Percentiles rank a stretch among this genome's conserved stretches.
Evolutionary conservation across 1,139 yeast genomes (phyloP).

Genomic region (Eremothecium cymbalariae): DNA sequence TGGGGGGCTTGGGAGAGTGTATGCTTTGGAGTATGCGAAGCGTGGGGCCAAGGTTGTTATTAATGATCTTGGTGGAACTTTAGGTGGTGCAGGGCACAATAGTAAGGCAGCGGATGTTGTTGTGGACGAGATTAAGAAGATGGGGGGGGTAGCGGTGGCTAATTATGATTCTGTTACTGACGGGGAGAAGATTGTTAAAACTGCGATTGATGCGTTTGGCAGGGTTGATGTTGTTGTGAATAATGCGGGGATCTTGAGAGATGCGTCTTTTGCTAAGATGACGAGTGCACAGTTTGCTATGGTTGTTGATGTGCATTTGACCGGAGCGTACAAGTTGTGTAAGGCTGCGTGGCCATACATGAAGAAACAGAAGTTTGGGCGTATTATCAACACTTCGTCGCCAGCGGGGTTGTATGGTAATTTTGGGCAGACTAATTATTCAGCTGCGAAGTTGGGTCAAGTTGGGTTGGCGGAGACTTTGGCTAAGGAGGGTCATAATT

Average conservation of each 20-base stretch:
- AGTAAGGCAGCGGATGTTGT: conserved; percentile 78
- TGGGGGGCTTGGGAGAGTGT: conserved; percentile 88
- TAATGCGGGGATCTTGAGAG: conserved; percentile 90
- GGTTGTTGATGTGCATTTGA: conserved; percentile 79
- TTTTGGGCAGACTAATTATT: conserved; percentile 94
- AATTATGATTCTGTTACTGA: conserved; percentile 87
- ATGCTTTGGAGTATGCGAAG: conserved; percentile 79
- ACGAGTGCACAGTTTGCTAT: conserved; percentile 67
- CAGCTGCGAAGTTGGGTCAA: conserved; percentile 86
- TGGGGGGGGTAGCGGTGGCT: conserved; percentile 84
- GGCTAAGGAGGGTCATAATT: conserved; percentile 85
- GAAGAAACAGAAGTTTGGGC: conserved; percentile 76
- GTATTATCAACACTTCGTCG: conserved; percentile 85
- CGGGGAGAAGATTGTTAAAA: conserved; percentile 77
- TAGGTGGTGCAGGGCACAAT: conserved; percentile 60
- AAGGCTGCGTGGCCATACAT: conserved; percentile 91
- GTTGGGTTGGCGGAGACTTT: conserved; percentile 90
- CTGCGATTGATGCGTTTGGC: conserved; percentile 83
- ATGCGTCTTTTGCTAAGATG: conserved; percentile 65
- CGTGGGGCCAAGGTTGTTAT: conserved; percentile 91
- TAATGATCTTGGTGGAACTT: conserved; percentile 84
- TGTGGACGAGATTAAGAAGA: conserved; percentile 65
- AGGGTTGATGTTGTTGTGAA: conserved; percentile 83
- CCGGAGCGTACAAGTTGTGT: conserved; percentile 81
- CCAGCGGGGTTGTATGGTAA: conserved; percentile 97